Percentiles rank a stretch among this genome's conserved stretches.
Evolutionary conservation across 2,329 filamentous ascomycete genomes (phyloP).

Genomic region (Fusarium sp.): DNA sequence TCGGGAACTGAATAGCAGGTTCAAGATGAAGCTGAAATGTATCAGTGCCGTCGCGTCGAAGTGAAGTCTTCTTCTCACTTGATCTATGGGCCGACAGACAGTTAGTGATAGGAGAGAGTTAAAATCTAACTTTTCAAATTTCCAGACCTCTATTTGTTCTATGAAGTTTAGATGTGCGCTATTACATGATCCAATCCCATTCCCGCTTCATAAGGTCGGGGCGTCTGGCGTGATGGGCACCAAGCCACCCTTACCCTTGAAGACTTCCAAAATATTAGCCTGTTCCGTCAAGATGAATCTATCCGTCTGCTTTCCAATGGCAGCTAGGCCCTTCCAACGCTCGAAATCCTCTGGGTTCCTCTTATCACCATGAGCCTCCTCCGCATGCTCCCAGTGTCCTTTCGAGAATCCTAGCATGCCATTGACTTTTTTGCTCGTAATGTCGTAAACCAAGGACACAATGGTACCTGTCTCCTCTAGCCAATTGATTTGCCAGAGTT

Average conservation of each 20-base stretch:
- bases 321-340: slow-evolving; percentile 62
- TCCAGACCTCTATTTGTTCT: not conserved
- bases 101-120: no score
- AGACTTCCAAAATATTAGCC: slow-evolving; percentile 62
- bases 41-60: not conserved
- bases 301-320: slow-evolving; percentile 62
- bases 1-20: not conserved
- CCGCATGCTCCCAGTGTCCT: slow-evolving; percentile 65
- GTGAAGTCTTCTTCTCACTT: no score
- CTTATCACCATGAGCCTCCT: slow-evolving; percentile 67
- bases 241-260: slow-evolving; percentile 61
- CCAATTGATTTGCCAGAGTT: slow-evolving; percentile 71
- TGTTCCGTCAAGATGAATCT: slow-evolving; percentile 65
- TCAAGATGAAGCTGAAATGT: not conserved
- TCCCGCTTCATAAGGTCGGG: slow-evolving; percentile 7
- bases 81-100: no score
- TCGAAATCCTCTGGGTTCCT: slow-evolving; percentile 61
- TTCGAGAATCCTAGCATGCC: slow-evolving; percentile 66
- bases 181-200: not conserved
- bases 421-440: slow-evolving; percentile 59
- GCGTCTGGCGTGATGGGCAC: slow-evolving; percentile 54
- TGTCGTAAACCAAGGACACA: slow-evolving; percentile 67
- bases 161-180: not conserved
- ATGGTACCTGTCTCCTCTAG: slow-evolving; percentile 70
- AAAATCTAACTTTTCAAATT: not conserved